Evolutionary conservation across 106 monocot species (phyloP), one percentile per base, ranked within the genome.

Genomic region (Dioscorea zingiberensis): DNA sequence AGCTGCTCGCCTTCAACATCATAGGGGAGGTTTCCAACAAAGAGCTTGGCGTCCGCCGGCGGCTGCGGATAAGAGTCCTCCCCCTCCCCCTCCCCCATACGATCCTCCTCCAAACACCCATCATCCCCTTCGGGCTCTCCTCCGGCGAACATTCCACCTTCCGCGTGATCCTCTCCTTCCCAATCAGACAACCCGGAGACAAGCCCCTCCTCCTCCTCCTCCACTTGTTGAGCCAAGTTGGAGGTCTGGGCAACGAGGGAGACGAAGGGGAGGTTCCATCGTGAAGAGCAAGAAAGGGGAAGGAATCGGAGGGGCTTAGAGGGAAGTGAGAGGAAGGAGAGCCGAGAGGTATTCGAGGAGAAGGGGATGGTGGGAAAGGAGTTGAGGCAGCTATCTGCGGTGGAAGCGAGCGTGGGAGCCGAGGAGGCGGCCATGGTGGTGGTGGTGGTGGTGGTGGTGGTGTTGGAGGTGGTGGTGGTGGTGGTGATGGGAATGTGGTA

Each of bases 31-130:
- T 84, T 84, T 7, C 94, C 94, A 2, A 94, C 87, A 29, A 87
- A 94, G 23, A 94, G 76, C 80, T 90, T 94, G 23, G 91, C 88
- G 30, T 92, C 95, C 71, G 85, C 95, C 1, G 91, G 84, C 14
- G 95, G 88, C 75, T 88, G 91, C 0, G 68, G 51, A 25, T 64
- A 80, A n/a, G 62, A 18, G 53, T 66, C 85, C 49, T 74, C 81
- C 56, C 23, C 66, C 44, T 57, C 82, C 7, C 1, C 38, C 38
- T 38, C 38, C 0, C 38, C 38, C 38, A 8, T 10, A 1, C 66
- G 82, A 27, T 74, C 81, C 66, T 44, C 51, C 44, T 51, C 82
- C 14, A 19, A 59, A 46, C 45, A 19, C 32, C 22, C 61, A n/a
- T 32, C 60, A 48, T 49, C 64, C 15, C 4, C 60, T 44, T 15